phyloP scores from a whole-genome alignment of 176 grass and related monocot genomes.

The Dendrocalamus sinicus region DNA sequence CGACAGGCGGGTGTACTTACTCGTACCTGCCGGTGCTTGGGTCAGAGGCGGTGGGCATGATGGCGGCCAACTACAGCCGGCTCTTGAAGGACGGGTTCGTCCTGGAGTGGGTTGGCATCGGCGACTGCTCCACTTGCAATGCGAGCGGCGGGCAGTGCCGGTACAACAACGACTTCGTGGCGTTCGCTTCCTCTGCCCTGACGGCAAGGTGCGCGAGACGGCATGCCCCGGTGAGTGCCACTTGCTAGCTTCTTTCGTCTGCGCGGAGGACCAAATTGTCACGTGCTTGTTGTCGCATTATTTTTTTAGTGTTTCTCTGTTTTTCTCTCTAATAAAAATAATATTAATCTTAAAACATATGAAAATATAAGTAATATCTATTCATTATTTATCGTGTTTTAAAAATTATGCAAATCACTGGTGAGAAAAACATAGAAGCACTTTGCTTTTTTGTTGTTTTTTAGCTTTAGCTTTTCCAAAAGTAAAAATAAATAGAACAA shows the following conservation, averaged over 20 bases:
- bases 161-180: background rate
- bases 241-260: background rate
- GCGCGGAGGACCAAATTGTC: background rate
- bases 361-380: fast-evolving
- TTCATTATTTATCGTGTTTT: too few relatives aligned
- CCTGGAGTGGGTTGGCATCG: constrained; percentile 41
- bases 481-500: too few relatives aligned
- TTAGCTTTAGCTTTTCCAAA: too few relatives aligned
- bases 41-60: background rate
- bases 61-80: constrained; percentile 32
- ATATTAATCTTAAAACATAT: too few relatives aligned
- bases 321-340: too few relatives aligned
- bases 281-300: background rate
- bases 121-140: constrained; percentile 1
- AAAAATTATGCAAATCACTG: too few relatives aligned
- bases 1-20: background rate
- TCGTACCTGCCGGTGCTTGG: constrained; percentile 46
- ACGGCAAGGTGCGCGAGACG: background rate
- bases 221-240: constrained; percentile 51
- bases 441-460: too few relatives aligned
- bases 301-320: too few relatives aligned
- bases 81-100: constrained; percentile 55
- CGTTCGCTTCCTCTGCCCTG: constrained; percentile 57
- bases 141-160: constrained; percentile 53
- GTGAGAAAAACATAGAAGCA: too few relatives aligned